Conservation (phyloP, 495 filamentous ascomycete genomes). For the Talaromyces wortmannii region DNA sequence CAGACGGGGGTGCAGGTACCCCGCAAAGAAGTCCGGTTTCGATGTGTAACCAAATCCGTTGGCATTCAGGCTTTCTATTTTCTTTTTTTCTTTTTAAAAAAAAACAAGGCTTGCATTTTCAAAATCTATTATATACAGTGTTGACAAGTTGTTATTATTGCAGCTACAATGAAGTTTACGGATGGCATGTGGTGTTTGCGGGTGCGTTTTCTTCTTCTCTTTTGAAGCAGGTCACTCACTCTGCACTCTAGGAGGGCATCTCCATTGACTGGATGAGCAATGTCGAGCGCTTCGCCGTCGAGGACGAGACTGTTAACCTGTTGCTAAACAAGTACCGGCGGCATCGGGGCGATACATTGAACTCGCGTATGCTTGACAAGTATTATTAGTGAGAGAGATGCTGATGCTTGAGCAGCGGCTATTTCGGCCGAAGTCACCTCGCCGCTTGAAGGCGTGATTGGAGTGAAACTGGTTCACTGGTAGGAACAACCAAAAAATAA, state of each 20-base stretch:
- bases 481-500: slow-evolving; percentile 20
- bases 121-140: too few species aligned
- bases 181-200: slow-evolving; percentile 36
- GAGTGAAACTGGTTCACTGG: slow-evolving; percentile 61
- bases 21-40: slow-evolving; percentile 8
- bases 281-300: slow-evolving; percentile 29
- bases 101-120: too few species aligned
- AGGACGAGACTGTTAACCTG: slow-evolving; percentile 28
- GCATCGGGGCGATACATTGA: slow-evolving; percentile 51
- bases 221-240: too few species aligned
- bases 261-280: slow-evolving; percentile 43
- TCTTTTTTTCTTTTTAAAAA: background rate
- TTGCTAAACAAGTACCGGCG: slow-evolving; percentile 35
- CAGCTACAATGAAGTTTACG: slow-evolving; percentile 36
- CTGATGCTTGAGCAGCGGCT: slow-evolving; percentile 8
- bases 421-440: slow-evolving; percentile 37
- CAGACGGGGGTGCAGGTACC: slow-evolving; percentile 4
- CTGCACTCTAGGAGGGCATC: slow-evolving; percentile 25
- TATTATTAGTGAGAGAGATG: background rate
- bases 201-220: slow-evolving; percentile 16
- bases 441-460: slow-evolving; percentile 52
- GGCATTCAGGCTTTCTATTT: background rate
- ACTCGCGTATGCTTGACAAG: slow-evolving; percentile 31
- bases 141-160: too few species aligned
- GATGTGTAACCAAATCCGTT: too few species aligned